A percentile compares a stretch with the other conserved stretches of the same genome.
phyloP scores from a whole-genome alignment of 352 stramenopile species.

The Phytopythium chamaehyphon region DNA sequence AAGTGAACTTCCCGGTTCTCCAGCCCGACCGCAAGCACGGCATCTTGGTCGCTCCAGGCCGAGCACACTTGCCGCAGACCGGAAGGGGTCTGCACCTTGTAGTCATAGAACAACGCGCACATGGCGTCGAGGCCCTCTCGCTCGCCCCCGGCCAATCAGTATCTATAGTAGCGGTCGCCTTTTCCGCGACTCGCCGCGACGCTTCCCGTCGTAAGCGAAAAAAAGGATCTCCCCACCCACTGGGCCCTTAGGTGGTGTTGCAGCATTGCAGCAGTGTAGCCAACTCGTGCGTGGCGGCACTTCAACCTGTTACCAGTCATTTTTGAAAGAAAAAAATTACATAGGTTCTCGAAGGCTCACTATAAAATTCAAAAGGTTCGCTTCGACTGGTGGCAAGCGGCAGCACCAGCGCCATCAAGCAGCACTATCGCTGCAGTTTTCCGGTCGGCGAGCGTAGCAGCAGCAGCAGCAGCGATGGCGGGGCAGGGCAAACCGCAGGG shows the following conservation, averaged over 20 bases:
- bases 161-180: no score
- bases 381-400: conserved; percentile 22
- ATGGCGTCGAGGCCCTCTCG: not conserved
- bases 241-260: no score
- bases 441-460: not conserved
- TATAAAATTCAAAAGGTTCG: no score
- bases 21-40: conserved; percentile 73
- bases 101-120: conserved; percentile 79
- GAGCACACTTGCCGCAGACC: conserved; percentile 70
- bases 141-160: no score
- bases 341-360: no score
- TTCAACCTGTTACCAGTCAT: no score
- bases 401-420: not conserved
- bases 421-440: not conserved
- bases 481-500: conserved; percentile 19
- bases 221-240: no score
- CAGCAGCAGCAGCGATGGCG: conserved; percentile 18
- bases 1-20: conserved; percentile 88
- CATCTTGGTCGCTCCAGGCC: conserved; percentile 81
- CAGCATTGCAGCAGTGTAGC: no score
- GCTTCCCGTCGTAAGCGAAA: no score
- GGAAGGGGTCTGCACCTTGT: conserved; percentile 58
- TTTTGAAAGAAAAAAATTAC: no score
- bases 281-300: no score
- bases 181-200: no score